Conservation (phyloP, 2,329 filamentous ascomycete species). For the Neodidymelliopsis sp. region DNA sequence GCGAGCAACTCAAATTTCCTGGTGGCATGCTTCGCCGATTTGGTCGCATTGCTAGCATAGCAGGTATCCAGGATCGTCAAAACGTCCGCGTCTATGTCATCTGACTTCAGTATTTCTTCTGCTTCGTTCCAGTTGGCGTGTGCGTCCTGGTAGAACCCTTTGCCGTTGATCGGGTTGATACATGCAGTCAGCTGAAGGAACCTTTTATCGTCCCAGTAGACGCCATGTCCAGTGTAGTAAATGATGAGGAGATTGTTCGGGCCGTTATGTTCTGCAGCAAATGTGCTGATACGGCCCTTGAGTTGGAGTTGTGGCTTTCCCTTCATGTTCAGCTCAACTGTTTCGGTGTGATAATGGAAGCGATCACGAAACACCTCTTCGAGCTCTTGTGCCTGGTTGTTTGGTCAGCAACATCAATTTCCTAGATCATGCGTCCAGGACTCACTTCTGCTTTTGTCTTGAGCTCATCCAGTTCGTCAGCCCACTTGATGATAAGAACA, state of each 20-base stretch:
- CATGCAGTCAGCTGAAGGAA: constrained; percentile 38
- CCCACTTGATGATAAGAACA: constrained; percentile 50
- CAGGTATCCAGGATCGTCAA: constrained; percentile 51
- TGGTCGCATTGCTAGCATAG: constrained; percentile 46
- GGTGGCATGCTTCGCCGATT: constrained; percentile 32
- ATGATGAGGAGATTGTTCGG: constrained; percentile 46
- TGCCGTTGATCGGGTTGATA: constrained; percentile 18
- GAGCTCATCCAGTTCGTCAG: constrained; percentile 44
- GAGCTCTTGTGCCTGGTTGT: constrained; percentile 39
- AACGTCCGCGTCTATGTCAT: constrained; percentile 44
- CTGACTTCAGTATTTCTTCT: constrained; percentile 37
- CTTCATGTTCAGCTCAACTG: constrained; percentile 42
- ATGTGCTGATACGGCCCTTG: constrained; percentile 33
- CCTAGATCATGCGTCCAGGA: neutral
- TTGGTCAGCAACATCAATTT: neutral
- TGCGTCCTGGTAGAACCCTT: constrained; percentile 34
- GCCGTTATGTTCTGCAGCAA: constrained; percentile 40
- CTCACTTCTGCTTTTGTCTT: constrained; percentile 43
- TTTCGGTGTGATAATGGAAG: constrained; percentile 43
- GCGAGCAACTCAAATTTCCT: constrained; percentile 45
- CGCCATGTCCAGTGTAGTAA: constrained; percentile 52
- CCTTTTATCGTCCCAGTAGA: constrained; percentile 30
- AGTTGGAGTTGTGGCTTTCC: constrained; percentile 47
- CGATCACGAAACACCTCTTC: constrained; percentile 34
- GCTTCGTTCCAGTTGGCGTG: constrained; percentile 47